A percentile compares a stretch with the other conserved stretches of the same genome.
These are phyloP conservation scores for Colletotrichum spaethianum DNA, from an alignment of 2,329 filamentous ascomycete genomes.

Conservation along the genomic window DNA sequence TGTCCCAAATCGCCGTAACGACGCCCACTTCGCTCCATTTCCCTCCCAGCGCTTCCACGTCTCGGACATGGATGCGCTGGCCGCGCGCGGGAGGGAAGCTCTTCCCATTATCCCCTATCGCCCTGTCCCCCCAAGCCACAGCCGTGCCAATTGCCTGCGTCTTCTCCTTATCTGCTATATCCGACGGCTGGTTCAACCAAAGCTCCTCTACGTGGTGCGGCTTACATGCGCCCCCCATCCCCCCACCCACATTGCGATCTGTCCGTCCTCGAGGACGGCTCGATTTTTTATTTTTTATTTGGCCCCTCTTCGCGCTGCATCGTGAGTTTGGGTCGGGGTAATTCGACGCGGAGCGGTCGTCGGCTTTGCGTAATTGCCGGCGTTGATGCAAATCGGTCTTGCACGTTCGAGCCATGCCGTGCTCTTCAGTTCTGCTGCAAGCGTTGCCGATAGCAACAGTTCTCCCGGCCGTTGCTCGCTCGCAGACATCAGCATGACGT, in stretches of 20 bases:
- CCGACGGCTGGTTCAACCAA: conserved; percentile 24
- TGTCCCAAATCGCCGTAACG: conserved; percentile 19
- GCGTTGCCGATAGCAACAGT: not conserved
- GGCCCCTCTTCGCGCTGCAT: conserved; percentile 1
- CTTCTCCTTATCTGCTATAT: conserved; percentile 25
- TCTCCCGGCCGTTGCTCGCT: not conserved
- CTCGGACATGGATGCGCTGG: conserved; percentile 27
- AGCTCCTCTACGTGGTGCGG: not conserved
- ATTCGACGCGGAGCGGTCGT: not conserved
- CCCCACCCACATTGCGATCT: conserved; percentile 10
- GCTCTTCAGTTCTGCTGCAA: not conserved
- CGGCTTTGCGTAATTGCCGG: not conserved
- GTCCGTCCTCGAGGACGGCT: conserved; percentile 13
- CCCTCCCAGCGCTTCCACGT: not conserved
- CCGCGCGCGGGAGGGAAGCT: not conserved
- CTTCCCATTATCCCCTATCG: conserved; percentile 27
- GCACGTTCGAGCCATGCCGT: not conserved
- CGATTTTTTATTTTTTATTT: not conserved
- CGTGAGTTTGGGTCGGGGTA: conserved; percentile 8
- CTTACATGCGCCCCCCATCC: too few species aligned
- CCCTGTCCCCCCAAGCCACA: conserved; percentile 10
- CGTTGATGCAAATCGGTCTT: not conserved
- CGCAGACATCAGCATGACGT: not conserved
- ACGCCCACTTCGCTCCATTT: conserved; percentile 1
- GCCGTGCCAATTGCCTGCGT: conserved; percentile 25